phyloP scores from a whole-genome alignment of 2,329 filamentous ascomycete genomes.

The Rhytidhysteron rufulum region DNA sequence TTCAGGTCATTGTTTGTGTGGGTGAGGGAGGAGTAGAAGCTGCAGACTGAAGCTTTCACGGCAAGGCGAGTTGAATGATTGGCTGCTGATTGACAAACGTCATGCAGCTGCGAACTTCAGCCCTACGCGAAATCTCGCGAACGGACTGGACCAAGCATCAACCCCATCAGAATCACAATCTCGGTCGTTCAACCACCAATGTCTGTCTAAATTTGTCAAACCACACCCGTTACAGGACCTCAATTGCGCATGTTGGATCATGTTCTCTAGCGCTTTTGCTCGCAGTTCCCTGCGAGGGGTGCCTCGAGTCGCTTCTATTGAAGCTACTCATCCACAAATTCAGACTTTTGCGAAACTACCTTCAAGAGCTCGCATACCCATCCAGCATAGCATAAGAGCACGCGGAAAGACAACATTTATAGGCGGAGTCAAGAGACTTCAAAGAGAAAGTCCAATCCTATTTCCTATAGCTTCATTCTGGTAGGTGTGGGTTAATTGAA shows the following conservation, averaged over 20 bases:
- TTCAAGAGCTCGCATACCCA: constrained; percentile 19
- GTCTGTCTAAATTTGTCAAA: too few relatives aligned
- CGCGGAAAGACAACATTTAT: constrained; percentile 26
- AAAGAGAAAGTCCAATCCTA: constrained; percentile 35
- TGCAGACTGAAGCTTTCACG: constrained; percentile 10
- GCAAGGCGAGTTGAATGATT: too few relatives aligned
- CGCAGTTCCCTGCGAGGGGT: constrained; percentile 19
- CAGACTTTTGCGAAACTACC: constrained; percentile 18
- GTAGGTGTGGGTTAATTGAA: constrained; percentile 14
- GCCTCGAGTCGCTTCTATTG: constrained; percentile 18
- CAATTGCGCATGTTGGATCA: too few relatives aligned
- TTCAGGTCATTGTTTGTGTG: constrained; percentile 17
- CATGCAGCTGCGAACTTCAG: constrained; percentile 16
- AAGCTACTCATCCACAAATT: constrained; percentile 17
- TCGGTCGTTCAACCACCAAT: too few relatives aligned
- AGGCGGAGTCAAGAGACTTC: constrained; percentile 29
- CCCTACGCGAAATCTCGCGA: constrained; percentile 2
- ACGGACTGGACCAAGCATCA: background rate
- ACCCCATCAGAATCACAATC: constrained; percentile 14
- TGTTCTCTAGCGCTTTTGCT: constrained; percentile 35
- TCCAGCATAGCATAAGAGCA: constrained; percentile 21
- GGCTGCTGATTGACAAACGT: constrained; percentile 26
- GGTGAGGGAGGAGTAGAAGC: constrained; percentile 7
- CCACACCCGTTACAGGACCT: too few relatives aligned
- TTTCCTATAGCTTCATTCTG: constrained; percentile 32